Evolutionary conservation across 768 basidiomycete species (phyloP).

Genomic region (Cystobasidium tubakii): DNA sequence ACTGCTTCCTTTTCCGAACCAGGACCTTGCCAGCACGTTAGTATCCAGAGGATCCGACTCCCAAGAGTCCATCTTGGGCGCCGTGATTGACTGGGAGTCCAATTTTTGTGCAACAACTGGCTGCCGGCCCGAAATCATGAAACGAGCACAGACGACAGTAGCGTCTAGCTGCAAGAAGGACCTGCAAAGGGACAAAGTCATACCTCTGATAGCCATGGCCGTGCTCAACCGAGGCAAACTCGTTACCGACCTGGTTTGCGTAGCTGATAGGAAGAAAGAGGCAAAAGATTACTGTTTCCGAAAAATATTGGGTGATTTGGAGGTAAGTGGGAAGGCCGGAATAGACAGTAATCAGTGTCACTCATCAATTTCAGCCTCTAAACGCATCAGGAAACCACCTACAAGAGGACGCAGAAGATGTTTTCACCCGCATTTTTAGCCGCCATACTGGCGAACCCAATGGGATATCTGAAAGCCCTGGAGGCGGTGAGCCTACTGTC

Average conservation of each 20-base stretch:
- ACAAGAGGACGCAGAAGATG: background rate
- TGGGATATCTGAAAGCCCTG: slow-evolving; percentile 11
- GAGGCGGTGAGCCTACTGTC: background rate
- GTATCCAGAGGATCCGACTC: background rate
- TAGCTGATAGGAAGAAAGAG: background rate
- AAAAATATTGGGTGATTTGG: background rate
- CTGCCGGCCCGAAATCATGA: background rate
- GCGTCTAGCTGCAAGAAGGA: background rate
- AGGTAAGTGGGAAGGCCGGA: slow-evolving; percentile 5
- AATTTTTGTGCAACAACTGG: background rate
- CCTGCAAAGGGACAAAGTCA: background rate
- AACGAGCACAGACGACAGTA: background rate
- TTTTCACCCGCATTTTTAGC: background rate
- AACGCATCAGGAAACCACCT: background rate
- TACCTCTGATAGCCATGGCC: background rate
- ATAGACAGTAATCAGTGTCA: too few relatives aligned
- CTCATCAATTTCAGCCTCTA: too few relatives aligned
- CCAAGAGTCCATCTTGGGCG: background rate
- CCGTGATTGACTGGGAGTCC: background rate
- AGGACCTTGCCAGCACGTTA: background rate
- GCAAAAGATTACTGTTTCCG: slow-evolving; percentile 13
- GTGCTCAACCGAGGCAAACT: background rate
- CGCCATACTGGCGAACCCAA: slow-evolving; percentile 3
- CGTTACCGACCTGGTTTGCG: background rate
- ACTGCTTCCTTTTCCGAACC: background rate